Base-by-base conservation (phyloP, 2,329 filamentous ascomycete genomes). In the Biscogniauxia marginata region DNA sequence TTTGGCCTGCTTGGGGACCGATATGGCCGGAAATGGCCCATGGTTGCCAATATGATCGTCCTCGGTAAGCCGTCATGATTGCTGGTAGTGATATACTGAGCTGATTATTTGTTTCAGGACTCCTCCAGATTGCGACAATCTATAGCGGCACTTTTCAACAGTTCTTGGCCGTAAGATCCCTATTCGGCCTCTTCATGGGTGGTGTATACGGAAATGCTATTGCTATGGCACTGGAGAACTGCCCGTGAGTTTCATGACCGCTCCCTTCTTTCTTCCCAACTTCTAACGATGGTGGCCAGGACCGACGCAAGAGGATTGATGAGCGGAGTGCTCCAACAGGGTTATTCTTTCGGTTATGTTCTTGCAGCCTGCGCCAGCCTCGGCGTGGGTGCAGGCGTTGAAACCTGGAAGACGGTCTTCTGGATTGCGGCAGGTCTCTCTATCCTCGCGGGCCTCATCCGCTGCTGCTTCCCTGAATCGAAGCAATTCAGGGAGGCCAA, bases 1-100 rank as follows among this genome's bases (percentile, higher is more conserved):
- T 95, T 96, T 61, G 91, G 91, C 56, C 76, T 93, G 20, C 85
- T 88, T 1, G 88, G 89, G 62, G 91, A 96, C 73, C 85, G 85
- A 62, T 95, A 85, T 70, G 91, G 91, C 6, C 84, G 90, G 54
- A 93, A 93, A 74, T 91, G 88, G 86, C 89, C 90, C 46, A 90
- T 93, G 87, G 86, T 93, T 7, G 65, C 84, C 65, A 93, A 93
- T 77, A 89, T 93, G 84, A 77, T 92, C 56, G 74, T 91, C 21
- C 78, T 90, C 3, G 86, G 86, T 70, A 61, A 50, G 58, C 46
- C 20, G 74, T 88, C 3, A 84, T 89, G 70, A 79, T 3, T 9
- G 4, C 63, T 71, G 24, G 20, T 16, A 22, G 13, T 18, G 3
- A 23, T 34, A n/a, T 22, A 22, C 2, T 19, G 9, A n/a, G 11